Evolutionary conservation across 352 stramenopile species (phyloP).

Genomic region (Pythium aphanidermatum): DNA sequence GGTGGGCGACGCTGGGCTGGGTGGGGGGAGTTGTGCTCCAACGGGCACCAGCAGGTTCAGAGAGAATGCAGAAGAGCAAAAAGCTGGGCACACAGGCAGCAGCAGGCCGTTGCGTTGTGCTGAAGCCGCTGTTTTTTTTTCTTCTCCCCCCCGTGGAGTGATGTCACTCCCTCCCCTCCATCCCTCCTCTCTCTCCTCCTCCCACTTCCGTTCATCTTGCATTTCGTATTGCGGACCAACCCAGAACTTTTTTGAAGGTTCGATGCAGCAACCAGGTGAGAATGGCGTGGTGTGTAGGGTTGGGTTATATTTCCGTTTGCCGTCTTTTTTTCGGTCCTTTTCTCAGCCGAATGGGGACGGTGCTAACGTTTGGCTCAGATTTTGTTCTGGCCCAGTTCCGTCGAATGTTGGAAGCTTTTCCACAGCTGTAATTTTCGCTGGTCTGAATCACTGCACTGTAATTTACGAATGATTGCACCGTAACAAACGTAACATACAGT

Average conservation of each 20-base stretch:
- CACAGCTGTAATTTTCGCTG: not conserved
- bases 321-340: constrained; percentile 23
- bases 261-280: constrained; percentile 12
- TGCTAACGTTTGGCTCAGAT: too few species aligned
- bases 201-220: constrained; percentile 6
- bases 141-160: constrained; percentile 8
- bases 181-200: constrained; percentile 10
- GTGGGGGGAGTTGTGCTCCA: constrained; percentile 10
- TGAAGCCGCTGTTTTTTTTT: constrained; percentile 20
- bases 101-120: constrained; percentile 20
- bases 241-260: constrained; percentile 28
- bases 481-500: not conserved
- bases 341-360: constrained; percentile 14
- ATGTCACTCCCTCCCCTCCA: constrained; percentile 9
- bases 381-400: too few species aligned
- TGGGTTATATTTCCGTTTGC: constrained; percentile 21
- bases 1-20: too few species aligned
- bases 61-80: constrained; percentile 15
- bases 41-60: constrained; percentile 18
- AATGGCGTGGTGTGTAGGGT: constrained; percentile 19
- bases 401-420: constrained; percentile 14
- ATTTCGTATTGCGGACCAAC: constrained; percentile 13
- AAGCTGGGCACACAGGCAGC: too few species aligned
- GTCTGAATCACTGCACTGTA: too few species aligned
- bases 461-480: too few species aligned